These are phyloP conservation scores for sunflower (Helianthus annuus) DNA, from an alignment of 129 eudicot species.

Conservation along the genomic window DNA sequence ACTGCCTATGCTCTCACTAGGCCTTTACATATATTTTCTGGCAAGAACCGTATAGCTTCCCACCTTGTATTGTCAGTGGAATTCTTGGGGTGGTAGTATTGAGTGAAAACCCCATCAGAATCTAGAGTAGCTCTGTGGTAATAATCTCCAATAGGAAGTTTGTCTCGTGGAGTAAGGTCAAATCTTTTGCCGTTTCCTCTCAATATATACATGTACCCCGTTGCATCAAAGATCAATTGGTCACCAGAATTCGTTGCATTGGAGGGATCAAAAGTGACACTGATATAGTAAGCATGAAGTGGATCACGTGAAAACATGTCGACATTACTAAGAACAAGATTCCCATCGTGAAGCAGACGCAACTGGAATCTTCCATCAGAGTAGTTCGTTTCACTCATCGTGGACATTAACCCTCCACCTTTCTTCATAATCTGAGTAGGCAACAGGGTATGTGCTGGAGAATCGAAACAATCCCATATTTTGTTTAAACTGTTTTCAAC, in stretches of 20 bases:
- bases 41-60: conserved; percentile 31
- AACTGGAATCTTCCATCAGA: conserved; percentile 51
- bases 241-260: conserved; percentile 25
- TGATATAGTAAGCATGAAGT: conserved; percentile 31
- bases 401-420: conserved; percentile 38
- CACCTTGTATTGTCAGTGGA: conserved; percentile 32
- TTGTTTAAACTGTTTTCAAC: conserved; percentile 9
- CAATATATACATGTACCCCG: conserved; percentile 38
- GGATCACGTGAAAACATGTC: conserved; percentile 9
- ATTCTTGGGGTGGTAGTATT: conserved; percentile 42
- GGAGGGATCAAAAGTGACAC: conserved; percentile 22
- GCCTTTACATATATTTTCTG: conserved; percentile 42
- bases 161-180: conserved; percentile 20
- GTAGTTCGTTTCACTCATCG: conserved; percentile 31
- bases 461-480: conserved; percentile 45
- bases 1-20: conserved; percentile 7
- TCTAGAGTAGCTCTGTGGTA: conserved; percentile 57
- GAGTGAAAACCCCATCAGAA: conserved; percentile 61
- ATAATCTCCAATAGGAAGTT: conserved; percentile 19
- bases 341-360: conserved; percentile 40
- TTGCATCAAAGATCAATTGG: conserved; percentile 30
- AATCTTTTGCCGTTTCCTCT: conserved; percentile 29
- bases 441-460: conserved; percentile 3
- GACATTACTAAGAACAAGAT: conserved; percentile 43
- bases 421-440: background rate